A percentile compares a stretch with the other conserved stretches of the same genome.
phyloP scores from a whole-genome alignment of 345 rosid species.

The Ceriops tagal region DNA sequence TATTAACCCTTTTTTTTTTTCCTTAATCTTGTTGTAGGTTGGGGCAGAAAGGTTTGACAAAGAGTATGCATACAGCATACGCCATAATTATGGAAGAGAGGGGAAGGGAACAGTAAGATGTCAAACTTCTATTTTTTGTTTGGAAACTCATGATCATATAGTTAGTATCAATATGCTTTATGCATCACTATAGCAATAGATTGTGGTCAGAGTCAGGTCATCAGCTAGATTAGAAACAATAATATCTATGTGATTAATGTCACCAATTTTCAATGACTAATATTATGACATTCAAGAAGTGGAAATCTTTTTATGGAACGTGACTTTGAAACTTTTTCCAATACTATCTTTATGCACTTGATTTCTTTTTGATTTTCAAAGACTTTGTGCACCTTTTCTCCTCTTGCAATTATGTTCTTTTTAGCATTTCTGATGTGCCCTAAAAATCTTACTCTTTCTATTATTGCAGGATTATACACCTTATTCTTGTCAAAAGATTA shows the following conservation, averaged over 20 bases:
- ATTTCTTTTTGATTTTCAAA: no score
- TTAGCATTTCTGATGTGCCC: not conserved
- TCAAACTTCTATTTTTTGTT: conserved; percentile 3
- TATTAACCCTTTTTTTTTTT: not conserved
- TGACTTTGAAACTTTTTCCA: no score
- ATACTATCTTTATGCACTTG: no score
- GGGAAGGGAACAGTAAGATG: conserved; percentile 84
- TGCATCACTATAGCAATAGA: conserved; percentile 2
- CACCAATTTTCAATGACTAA: no score
- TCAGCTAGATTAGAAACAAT: not conserved
- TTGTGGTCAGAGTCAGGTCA: not conserved
- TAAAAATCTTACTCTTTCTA: not conserved
- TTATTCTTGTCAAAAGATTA: conserved; percentile 84
- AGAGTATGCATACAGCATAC: conserved; percentile 82
- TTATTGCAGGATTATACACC: conserved; percentile 87
- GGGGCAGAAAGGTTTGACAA: conserved; percentile 88
- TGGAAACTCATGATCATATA: not conserved
- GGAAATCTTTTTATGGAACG: no score
- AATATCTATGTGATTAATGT: no score
- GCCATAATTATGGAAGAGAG: conserved; percentile 90
- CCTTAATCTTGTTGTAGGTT: conserved; percentile 42
- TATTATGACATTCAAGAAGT: no score
- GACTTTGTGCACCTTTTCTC: not conserved
- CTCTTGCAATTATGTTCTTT: not conserved
- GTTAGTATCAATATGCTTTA: not conserved